Evolutionary conservation across 148 eudicot species (phyloP).

Genomic region (Polygonum aviculare): DNA sequence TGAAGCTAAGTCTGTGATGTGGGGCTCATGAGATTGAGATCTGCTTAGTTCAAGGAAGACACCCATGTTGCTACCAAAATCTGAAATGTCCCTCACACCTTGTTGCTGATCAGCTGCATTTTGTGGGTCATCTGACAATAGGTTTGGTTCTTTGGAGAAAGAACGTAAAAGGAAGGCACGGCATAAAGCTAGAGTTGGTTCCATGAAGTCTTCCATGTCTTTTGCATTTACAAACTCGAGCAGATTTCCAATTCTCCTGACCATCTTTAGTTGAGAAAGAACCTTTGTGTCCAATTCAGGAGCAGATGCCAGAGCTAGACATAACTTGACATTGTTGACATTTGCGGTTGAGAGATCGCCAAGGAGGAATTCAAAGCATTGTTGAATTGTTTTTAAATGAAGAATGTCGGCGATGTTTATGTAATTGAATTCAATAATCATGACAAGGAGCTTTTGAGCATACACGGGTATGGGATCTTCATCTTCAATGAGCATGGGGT

Average conservation of each 20-base stretch:
- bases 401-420: conserved; percentile 73
- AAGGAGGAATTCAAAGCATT: conserved; percentile 79
- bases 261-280: conserved; percentile 76
- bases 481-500: conserved; percentile 75
- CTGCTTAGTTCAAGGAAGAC: conserved; percentile 55
- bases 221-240: conserved; percentile 66
- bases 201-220: conserved; percentile 84
- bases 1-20: conserved; percentile 60
- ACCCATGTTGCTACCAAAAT: conserved; percentile 68
- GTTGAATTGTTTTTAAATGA: conserved; percentile 59
- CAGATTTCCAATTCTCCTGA: conserved; percentile 72
- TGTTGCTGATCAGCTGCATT: conserved; percentile 41
- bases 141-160: conserved; percentile 51
- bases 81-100: conserved; percentile 60
- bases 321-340: conserved; percentile 76
- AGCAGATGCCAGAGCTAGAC: conserved; percentile 83
- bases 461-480: conserved; percentile 95
- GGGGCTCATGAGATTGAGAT: conserved; percentile 23
- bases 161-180: conserved; percentile 67
- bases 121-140: conserved; percentile 35
- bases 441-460: conserved; percentile 91
- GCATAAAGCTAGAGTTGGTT: conserved; percentile 74
- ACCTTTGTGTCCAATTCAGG: conserved; percentile 68
- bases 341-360: conserved; percentile 79
- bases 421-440: conserved; percentile 72